A percentile compares a stretch with the other conserved stretches of the same genome.
Evolutionary conservation across 2,329 filamentous ascomycete genomes (phyloP).

Genomic region (Fusarium paranaense): DNA sequence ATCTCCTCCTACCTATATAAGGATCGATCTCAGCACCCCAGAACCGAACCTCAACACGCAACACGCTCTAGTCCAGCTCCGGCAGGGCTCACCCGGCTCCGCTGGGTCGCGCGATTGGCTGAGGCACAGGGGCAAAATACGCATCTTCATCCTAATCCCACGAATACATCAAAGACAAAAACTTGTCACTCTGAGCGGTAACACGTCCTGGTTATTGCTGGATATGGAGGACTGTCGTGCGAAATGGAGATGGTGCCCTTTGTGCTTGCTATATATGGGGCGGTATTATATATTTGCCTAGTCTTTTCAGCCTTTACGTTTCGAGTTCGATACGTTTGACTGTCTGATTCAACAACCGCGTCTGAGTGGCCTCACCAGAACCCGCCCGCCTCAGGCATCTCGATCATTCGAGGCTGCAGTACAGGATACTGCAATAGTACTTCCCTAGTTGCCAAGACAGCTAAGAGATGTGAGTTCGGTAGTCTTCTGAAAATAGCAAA

Average conservation of each 20-base stretch:
- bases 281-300: neutral
- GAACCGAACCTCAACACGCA: too few relatives aligned
- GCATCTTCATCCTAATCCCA: too few relatives aligned
- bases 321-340: neutral
- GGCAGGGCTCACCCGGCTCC: too few relatives aligned
- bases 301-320: neutral
- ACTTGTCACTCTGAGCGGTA: neutral
- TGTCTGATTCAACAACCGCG: neutral
- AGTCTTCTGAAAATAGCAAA: conserved; percentile 7
- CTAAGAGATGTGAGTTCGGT: neutral
- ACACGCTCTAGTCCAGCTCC: too few relatives aligned
- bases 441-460: neutral
- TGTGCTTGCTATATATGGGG: neutral
- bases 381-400: neutral
- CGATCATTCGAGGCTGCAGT: neutral
- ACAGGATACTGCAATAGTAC: neutral
- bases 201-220: neutral
- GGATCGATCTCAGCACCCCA: too few relatives aligned
- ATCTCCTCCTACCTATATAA: too few relatives aligned
- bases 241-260: neutral
- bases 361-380: too few relatives aligned
- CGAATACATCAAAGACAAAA: neutral
- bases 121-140: too few relatives aligned
- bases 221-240: neutral
- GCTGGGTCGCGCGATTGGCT: too few relatives aligned